Evolutionary conservation across 2,329 filamentous ascomycete species (phyloP), one percentile per base, ranked within the genome.

Genomic region (Fusarium hostae): DNA sequence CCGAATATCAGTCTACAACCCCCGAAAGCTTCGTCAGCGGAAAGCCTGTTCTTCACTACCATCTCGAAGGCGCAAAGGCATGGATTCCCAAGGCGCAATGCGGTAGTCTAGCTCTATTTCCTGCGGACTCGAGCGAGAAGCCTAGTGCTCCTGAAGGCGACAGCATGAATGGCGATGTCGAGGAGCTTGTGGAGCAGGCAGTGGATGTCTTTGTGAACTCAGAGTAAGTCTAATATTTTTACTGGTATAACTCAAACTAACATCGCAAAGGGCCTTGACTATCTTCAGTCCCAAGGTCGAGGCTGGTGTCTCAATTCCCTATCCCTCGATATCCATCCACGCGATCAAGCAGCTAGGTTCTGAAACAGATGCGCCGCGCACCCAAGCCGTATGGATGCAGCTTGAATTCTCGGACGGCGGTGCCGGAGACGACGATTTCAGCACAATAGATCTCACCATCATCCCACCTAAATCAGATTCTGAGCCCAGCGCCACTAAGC

Each of bases 261-360:
- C 43, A 13, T 58, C 5, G 16, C n/a, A 15, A 44, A 84, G 78
- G 37, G 77, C 75, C 73, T 84, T 95, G 60, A 89, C 85, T 18
- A 80, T 95, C 66, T 94, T 90, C 83, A 91, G 90, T 72, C 80
- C 83, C 16, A 79, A 85, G 6, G 86, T 84, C 16, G 83, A 85
- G 39, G 86, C 82, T 22, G 93, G 92, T 69, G 81, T 94, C 47
- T 86, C 89, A 43, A 92, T 95, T 71, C 89, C 91, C 0, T 95
- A 94, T 80, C 92, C 90, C 6, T 84, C 88, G 67, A 92, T 95
- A 78, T 90, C 90, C 26, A 89, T 95, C 20, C 92, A 94, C 78
- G 93, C 92, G 1, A 88, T 92, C 74, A 91, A 93, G 80, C 88
- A 89, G 61, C 83, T 88, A 75, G 79, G 77, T 54, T 60, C 68